Base-by-base conservation (phyloP, 768 basidiomycete genomes). In the Phaeolepiota aurea region DNA sequence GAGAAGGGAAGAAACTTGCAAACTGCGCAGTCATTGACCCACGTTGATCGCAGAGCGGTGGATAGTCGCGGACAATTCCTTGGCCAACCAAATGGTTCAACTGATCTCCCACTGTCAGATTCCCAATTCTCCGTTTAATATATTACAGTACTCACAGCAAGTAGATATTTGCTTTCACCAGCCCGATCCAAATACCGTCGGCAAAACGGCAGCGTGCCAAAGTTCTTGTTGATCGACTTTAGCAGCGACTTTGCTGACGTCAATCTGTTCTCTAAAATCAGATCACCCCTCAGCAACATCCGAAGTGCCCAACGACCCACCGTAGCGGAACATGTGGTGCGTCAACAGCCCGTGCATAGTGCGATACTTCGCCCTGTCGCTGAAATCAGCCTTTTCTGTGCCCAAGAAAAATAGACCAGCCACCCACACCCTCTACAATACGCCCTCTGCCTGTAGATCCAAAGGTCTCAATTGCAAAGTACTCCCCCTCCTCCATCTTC, bases 401-500 rank as follows among this genome's bases (percentile, higher is more conserved):
- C n/a, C n/a, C n/a, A n/a, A 38, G 1, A 22, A 20, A 12, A 3
- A 11, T 38, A 16, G 20, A 9, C 11, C 34, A 3, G 20, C 32
- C 11, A 55, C 66, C 51, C 50, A 88, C 89, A 45, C 72, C 74
- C 53, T 98, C 94, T 12, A 88, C 71, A 15, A 96, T 88, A 18
- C 78, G 71, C 5, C 93, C 96, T 31, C 84, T 72, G 12, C 96
- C 94, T 0, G 94, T 98, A n/a, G 87, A 88, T 9, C 96, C 96
- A 58, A 99, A 99, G 1, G 96, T 99, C 62, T 99, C 96, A 42
- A 99, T 94, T 5, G 96, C 96, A 58, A 89, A 99, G 56, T 98
- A 97, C 54, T 98, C 96, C 30, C 93, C 96, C 62, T 99, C 96
- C 55, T 98, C 96, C 96, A 99, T 99, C 64, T 89, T 94, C 11